Conservation (phyloP, 2,329 filamentous ascomycete genomes). For the Ceratocystis huliohia region DNA sequence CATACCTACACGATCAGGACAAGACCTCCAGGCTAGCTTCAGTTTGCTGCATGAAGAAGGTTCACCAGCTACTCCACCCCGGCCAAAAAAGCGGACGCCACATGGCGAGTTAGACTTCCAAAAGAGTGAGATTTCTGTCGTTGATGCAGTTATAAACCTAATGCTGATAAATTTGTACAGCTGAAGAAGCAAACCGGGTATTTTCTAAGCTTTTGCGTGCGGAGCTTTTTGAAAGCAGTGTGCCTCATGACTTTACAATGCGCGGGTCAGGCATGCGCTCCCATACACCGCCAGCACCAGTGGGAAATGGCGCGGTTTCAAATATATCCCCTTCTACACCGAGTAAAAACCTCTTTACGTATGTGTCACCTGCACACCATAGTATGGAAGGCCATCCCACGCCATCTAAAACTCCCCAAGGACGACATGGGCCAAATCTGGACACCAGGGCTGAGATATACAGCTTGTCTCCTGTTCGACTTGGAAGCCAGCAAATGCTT, state of each 20-base stretch:
- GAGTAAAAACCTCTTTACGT: constrained; percentile 92
- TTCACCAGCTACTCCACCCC: constrained; percentile 81
- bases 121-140: constrained; percentile 49
- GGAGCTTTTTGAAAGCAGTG: constrained; percentile 81
- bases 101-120: constrained; percentile 91
- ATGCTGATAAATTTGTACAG: constrained; percentile 30
- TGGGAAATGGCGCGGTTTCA: constrained; percentile 51
- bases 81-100: constrained; percentile 68
- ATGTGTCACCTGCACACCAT: constrained; percentile 64
- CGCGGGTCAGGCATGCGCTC: constrained; percentile 31
- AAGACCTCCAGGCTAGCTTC: constrained; percentile 87
- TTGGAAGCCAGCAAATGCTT: constrained; percentile 85
- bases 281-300: constrained; percentile 62
- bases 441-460: constrained; percentile 89
- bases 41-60: constrained; percentile 84
- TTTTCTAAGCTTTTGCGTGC: constrained; percentile 79
- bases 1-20: constrained; percentile 84
- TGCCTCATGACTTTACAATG: constrained; percentile 50
- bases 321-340: constrained; percentile 84
- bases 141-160: background rate
- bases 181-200: constrained; percentile 87
- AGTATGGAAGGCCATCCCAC: constrained; percentile 70
- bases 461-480: constrained; percentile 84
- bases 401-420: constrained; percentile 78
- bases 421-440: constrained; percentile 73